Percentiles rank a stretch among this genome's conserved stretches.
phyloP scores from a whole-genome alignment of 169 alveolate genomes.

The Plasmodium billcollinsi region DNA sequence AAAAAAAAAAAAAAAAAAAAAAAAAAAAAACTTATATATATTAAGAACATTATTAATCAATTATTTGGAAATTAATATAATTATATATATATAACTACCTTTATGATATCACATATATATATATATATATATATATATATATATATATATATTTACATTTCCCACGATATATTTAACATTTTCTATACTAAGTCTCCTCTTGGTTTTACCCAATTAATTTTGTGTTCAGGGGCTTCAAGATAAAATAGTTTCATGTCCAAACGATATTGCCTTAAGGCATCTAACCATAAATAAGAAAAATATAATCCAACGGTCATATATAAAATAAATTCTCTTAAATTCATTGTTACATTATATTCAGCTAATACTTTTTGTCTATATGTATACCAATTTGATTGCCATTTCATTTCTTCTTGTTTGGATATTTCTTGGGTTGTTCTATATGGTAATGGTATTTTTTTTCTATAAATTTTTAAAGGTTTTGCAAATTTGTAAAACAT shows the following conservation, averaged over 20 bases:
- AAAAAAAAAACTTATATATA: no score
- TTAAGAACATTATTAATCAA: no score
- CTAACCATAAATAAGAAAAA: constrained; percentile 86
- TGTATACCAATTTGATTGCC: constrained; percentile 92
- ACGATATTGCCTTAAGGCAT: constrained; percentile 84
- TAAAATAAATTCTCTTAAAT: constrained; percentile 84
- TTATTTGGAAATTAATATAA: no score
- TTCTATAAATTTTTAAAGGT: constrained; percentile 91
- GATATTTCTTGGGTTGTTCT: constrained; percentile 88
- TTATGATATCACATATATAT: no score
- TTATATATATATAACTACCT: no score
- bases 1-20: no score
- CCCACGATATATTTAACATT: neutral
- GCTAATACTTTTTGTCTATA: constrained; percentile 90
- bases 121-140: no score
- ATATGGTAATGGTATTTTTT: constrained; percentile 91
- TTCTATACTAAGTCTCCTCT: constrained; percentile 88
- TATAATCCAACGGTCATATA: constrained; percentile 87
- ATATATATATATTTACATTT: no score
- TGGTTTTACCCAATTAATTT: constrained; percentile 92
- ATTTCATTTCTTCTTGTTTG: constrained; percentile 82
- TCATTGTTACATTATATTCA: constrained; percentile 85
- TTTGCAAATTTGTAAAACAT: constrained; percentile 93
- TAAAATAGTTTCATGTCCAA: constrained; percentile 92
- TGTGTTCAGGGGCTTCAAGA: constrained; percentile 93